phyloP scores from a whole-genome alignment of 2,329 filamentous ascomycete genomes.

The Trichoderma asperellum region DNA sequence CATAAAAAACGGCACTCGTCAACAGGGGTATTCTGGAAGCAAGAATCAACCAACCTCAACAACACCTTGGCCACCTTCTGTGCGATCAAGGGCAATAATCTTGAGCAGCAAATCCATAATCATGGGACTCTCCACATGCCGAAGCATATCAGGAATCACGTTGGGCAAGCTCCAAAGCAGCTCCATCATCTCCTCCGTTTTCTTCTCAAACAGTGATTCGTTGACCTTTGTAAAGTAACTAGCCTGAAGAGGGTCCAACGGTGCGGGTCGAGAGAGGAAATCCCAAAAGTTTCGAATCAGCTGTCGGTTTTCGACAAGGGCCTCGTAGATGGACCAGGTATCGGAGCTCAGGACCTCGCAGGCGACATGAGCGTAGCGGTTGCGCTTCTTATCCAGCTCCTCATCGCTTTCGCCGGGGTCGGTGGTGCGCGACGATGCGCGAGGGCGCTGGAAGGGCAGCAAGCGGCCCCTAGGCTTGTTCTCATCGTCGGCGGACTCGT shows the following conservation, averaged over 20 bases:
- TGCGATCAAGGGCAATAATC: slow-evolving; percentile 94
- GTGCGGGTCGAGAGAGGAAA: slow-evolving; percentile 81
- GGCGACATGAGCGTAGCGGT: slow-evolving; percentile 91
- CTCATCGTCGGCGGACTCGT: slow-evolving; percentile 56
- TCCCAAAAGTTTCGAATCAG: slow-evolving; percentile 86
- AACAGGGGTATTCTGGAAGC: neutral
- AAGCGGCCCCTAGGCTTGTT: slow-evolving; percentile 51
- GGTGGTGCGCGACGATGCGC: slow-evolving; percentile 56
- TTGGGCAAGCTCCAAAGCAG: slow-evolving; percentile 83
- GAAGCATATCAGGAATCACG: slow-evolving; percentile 81
- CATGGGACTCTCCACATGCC: slow-evolving; percentile 96
- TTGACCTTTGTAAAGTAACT: slow-evolving; percentile 99
- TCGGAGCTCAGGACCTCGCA: slow-evolving; percentile 94
- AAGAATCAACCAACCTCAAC: slow-evolving; percentile 71
- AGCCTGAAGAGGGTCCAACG: slow-evolving; percentile 89
- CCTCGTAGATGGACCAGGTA: slow-evolving; percentile 95
- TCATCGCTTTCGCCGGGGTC: slow-evolving; percentile 62
- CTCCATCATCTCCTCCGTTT: slow-evolving; percentile 94
- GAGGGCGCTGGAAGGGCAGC: slow-evolving; percentile 55
- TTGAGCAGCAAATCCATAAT: slow-evolving; percentile 97
- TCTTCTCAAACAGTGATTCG: slow-evolving; percentile 95
- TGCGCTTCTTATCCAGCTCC: slow-evolving; percentile 85
- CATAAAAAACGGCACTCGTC: neutral
- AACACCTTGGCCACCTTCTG: slow-evolving; percentile 86
- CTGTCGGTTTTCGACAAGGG: slow-evolving; percentile 80